Evolutionary conservation across 2,329 filamentous ascomycete species (phyloP).

Genomic region (Biscogniauxia sp.): DNA sequence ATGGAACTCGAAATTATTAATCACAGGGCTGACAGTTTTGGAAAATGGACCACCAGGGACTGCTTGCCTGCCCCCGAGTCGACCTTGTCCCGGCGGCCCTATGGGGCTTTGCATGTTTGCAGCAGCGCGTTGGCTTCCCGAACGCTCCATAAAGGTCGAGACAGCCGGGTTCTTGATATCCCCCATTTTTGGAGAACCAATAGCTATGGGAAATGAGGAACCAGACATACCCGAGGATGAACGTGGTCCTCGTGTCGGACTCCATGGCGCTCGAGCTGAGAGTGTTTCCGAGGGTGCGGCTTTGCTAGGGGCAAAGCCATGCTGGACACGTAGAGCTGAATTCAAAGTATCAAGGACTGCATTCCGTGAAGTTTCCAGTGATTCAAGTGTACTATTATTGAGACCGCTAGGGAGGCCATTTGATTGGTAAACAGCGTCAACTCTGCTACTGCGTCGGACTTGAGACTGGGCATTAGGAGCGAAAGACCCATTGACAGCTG

Average conservation of each 20-base stretch:
- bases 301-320: constrained; percentile 18
- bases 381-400: constrained; percentile 10
- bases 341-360: constrained; percentile 28
- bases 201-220: constrained; percentile 6
- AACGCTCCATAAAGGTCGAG: constrained; percentile 17
- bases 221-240: constrained; percentile 7
- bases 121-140: constrained; percentile 13
- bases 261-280: constrained; percentile 6
- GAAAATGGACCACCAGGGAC: constrained; percentile 1
- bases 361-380: constrained; percentile 21
- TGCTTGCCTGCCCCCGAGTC: constrained; percentile 5
- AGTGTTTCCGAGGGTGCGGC: constrained; percentile 10
- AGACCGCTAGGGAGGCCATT: constrained; percentile 4
- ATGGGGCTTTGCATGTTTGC: constrained; percentile 15
- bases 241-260: constrained; percentile 13
- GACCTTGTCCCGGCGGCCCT: constrained; percentile 15
- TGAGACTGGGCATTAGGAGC: constrained; percentile 6
- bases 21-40: constrained; percentile 6
- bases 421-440: constrained; percentile 4
- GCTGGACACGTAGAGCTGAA: constrained; percentile 26
- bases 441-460: not conserved
- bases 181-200: constrained; percentile 6
- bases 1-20: constrained; percentile 11
- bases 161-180: constrained; percentile 4
- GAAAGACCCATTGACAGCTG: constrained; percentile 6